A percentile compares a stretch with the other conserved stretches of the same genome.
Evolutionary conservation across 208 protist genomes (phyloP).

Genomic region (Crithidia thermophila): DNA sequence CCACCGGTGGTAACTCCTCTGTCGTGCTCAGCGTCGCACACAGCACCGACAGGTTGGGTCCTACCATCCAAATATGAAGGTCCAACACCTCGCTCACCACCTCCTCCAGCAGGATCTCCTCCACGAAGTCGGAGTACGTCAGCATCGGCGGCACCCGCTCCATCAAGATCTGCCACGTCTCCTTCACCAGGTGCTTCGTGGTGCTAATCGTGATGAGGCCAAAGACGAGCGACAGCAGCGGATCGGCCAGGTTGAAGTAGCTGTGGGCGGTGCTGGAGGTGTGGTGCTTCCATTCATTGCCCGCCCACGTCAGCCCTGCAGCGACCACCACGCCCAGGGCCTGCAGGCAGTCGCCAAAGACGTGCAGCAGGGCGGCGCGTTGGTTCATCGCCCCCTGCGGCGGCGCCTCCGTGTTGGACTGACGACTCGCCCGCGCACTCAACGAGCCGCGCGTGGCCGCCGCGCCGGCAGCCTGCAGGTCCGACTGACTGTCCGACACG

Average conservation of each 20-base stretch:
- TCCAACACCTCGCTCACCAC: slow-evolving; percentile 22
- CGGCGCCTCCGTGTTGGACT: slow-evolving; percentile 19
- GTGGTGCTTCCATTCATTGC: slow-evolving; percentile 19
- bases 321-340: slow-evolving; percentile 14
- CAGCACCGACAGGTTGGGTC: slow-evolving; percentile 19
- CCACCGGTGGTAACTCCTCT: slow-evolving; percentile 3
- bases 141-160: slow-evolving; percentile 26
- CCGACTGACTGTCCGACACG: slow-evolving; percentile 1
- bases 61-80: slow-evolving; percentile 22
- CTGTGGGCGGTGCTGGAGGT: slow-evolving; percentile 22
- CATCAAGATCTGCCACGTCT: slow-evolving; percentile 24
- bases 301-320: slow-evolving; percentile 15
- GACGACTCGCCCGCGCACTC: slow-evolving; percentile 18
- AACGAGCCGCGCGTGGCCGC: slow-evolving; percentile 13
- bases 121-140: slow-evolving; percentile 14
- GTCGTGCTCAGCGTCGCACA: slow-evolving; percentile 20
- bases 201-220: slow-evolving; percentile 25
- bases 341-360: slow-evolving; percentile 27
- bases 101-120: slow-evolving; percentile 5
- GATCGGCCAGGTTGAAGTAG: slow-evolving; percentile 27
- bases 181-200: slow-evolving; percentile 20
- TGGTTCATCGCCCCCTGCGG: slow-evolving; percentile 23
- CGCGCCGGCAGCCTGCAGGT: slow-evolving; percentile 2
- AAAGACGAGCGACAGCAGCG: slow-evolving; percentile 13
- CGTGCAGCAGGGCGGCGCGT: slow-evolving; percentile 22